Base-by-base conservation (phyloP, 116 monocot genomes). In the Cymodocea nodosa region DNA sequence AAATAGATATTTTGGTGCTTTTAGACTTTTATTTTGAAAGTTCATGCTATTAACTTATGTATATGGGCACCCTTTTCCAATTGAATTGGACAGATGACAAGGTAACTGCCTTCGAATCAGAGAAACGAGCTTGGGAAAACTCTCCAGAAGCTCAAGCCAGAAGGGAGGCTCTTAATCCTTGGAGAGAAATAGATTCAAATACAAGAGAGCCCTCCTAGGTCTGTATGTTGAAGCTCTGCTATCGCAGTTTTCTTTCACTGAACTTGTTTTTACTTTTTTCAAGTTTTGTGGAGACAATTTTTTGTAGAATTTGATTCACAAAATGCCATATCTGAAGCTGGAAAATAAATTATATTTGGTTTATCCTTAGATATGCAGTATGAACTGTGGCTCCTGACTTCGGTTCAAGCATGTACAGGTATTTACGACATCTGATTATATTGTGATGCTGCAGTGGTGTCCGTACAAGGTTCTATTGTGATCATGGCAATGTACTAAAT, bases 151-250 rank as follows among this genome's bases (percentile, higher is more conserved):
- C 80, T 74, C 81, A 84, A 83, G 84, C 94, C 22, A 67, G 80
- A 9, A 82, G 67, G 68, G 89, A 94, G 25, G 89, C 94, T 72
- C 79, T 94, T n/a, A 94, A 94, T 81, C 89, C 94, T 48, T 94
- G 94, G 94, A 84, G 74, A 64, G 64, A 75, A 17, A 74, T 73
- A 10, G 87, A 94, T 35, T 70, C 73, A 62, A 74, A 82, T 50
- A 62, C 77, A 63, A 74, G 59, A 49, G 83, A 81, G 50, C 49
- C 60, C 25, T 66, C 76, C 2, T 82, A 59, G 39, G 35, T 16
- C 9, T 19, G 10, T 59, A 15, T 24, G 25, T 23, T 25, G 25
- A 59, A 54, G 54, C 17, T 54, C 19, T 54, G 2, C 1, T 54
- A 12, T 54, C 20, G 18, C n/a, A 16, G 17, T 20, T 54, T n/a